These are phyloP conservation scores for Daldinia childiae DNA, from an alignment of 495 filamentous ascomycete genomes.

Conservation along the genomic window DNA sequence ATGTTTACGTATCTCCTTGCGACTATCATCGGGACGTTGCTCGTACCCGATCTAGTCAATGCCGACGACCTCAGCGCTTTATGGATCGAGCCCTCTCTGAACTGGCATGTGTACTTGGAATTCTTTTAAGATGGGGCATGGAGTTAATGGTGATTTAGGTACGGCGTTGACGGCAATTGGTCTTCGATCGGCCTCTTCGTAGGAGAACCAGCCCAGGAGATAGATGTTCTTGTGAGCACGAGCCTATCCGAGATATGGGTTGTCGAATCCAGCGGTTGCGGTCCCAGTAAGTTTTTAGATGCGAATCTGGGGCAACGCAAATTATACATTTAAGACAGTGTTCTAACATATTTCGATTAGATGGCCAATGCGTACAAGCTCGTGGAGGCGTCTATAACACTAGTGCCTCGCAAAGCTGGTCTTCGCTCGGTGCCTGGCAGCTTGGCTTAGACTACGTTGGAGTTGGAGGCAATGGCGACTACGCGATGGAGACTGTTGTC, in stretches of 20 bases:
- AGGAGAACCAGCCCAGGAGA: conserved; percentile 64
- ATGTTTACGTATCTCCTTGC: conserved; percentile 47
- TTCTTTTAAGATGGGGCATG: conserved; percentile 18
- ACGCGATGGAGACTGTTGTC: conserved; percentile 66
- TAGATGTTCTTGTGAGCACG: conserved; percentile 67
- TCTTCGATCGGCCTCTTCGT: conserved; percentile 63
- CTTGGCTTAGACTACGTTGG: conserved; percentile 64
- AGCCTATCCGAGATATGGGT: conserved; percentile 67
- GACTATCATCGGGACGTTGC: conserved; percentile 53
- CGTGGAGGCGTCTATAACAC: conserved; percentile 65
- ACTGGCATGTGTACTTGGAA: conserved; percentile 50
- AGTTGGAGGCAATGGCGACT: conserved; percentile 63
- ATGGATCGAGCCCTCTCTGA: conserved; percentile 55
- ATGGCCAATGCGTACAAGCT: conserved; percentile 51
- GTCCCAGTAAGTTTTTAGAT: conserved; percentile 47
- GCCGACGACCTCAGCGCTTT: conserved; percentile 45
- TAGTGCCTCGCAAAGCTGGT: conserved; percentile 64
- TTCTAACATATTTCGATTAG: conserved; percentile 44
- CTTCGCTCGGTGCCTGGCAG: conserved; percentile 62
- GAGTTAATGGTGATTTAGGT: conserved; percentile 49
- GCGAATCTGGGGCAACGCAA: not conserved
- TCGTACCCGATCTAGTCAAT: conserved; percentile 47
- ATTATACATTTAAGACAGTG: conserved; percentile 2
- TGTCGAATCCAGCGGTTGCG: conserved; percentile 61
- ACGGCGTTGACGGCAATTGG: conserved; percentile 63